Conservation (phyloP, 129 eudicot species). For the carrot (Daucus carota) region DH1_v3.0 NC_030381.2:34328501-34329000, state of each 20-base stretch:
- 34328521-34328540: constrained; percentile 55
- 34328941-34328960: constrained; percentile 68
- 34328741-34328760: constrained; percentile 72
- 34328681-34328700: constrained; percentile 86
- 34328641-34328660: constrained; percentile 60
- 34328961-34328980: constrained; percentile 84
- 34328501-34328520: constrained; percentile 45
- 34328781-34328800: constrained; percentile 76
- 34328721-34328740: constrained; percentile 73
- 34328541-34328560: constrained; percentile 58
- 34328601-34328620: constrained; percentile 90
- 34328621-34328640: constrained; percentile 82
- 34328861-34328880: constrained; percentile 45
- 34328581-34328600: constrained; percentile 58
- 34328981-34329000: constrained; percentile 62
- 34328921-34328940: constrained; percentile 75
- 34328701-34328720: constrained; percentile 39
- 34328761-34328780: constrained; percentile 48
- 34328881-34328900: constrained; percentile 41
- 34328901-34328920: constrained; percentile 54
- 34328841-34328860: constrained; percentile 63
- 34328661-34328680: constrained; percentile 91
- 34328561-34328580: constrained; percentile 58
- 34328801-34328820: constrained; percentile 84
- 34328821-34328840: constrained; percentile 67